phyloP scores from a whole-genome alignment of 2,329 filamentous ascomycete species.

The Aureobasidium musti region DNA sequence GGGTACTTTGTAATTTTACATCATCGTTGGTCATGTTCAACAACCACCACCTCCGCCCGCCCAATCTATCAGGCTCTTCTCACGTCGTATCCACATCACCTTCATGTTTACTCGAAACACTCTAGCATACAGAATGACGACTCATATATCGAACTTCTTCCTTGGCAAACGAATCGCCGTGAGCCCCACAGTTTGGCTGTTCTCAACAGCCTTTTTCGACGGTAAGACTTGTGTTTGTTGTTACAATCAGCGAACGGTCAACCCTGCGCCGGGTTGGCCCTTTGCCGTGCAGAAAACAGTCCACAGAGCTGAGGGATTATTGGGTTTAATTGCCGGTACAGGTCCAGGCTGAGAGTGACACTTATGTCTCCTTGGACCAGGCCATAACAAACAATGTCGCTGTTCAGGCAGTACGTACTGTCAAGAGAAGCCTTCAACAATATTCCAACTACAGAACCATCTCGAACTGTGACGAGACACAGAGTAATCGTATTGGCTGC shows the following conservation, averaged over 20 bases:
- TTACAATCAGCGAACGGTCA: conserved; percentile 12
- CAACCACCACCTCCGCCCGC: background rate
- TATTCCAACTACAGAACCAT: background rate
- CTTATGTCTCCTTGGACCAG: background rate
- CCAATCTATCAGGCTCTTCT: too few species aligned
- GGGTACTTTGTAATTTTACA: background rate
- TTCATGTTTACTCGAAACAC: background rate
- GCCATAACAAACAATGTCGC: background rate
- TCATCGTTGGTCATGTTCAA: background rate
- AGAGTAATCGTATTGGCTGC: background rate
- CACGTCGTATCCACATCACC: background rate
- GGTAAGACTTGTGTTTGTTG: conserved; percentile 21
- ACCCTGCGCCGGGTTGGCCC: conserved; percentile 7
- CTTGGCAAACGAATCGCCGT: conserved; percentile 4
- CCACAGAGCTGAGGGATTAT: background rate
- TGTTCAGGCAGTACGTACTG: background rate
- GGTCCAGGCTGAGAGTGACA: background rate
- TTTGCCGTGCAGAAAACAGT: background rate
- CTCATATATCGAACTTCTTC: conserved; percentile 16
- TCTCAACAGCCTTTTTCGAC: conserved; percentile 6
- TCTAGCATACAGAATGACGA: background rate
- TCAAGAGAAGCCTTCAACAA: background rate
- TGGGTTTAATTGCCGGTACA: conserved; percentile 1
- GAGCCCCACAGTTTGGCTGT: conserved; percentile 5
- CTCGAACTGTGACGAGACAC: background rate